Base-by-base conservation (phyloP, 2,329 filamentous ascomycete species). In the Hyphodiscus sp. region DNA sequence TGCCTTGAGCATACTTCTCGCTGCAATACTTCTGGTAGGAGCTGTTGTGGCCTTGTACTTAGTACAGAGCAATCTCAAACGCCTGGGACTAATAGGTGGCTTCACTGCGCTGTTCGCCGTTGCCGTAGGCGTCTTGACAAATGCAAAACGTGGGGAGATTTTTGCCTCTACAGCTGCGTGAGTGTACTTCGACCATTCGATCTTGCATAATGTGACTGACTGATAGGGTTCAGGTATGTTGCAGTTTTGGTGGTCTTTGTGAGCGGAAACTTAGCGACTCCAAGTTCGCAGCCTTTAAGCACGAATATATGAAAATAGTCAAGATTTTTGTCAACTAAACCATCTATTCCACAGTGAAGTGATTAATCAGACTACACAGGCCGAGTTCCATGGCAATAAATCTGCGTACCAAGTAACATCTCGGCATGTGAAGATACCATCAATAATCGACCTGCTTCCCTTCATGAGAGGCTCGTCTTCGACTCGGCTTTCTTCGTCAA, bases 101-200 rank as follows among this genome's bases (percentile, higher is more conserved):
- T 59, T 54, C 29, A 57, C 57, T 1, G 47, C 44, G 3, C 6
- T 52, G 15, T 59, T 59, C 33, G 57, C 55, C 1, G 16, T 49
- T 13, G 20, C 13, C 16, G 49, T 59, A 6, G 23, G 50, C 16
- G 26, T 55, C 7, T 41, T 57, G 18, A 58, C 55, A 26, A 58
- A 55, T 16, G 57, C 55, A 15, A 18, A 43, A 8, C 29, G 57
- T 7, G 50, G 45, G 2, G 52, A 59, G 50, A 11, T 59, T 2
- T 59, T 58, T 54, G 53, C 55, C 13, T 47, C 57, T 1, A 58
- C 55, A 26, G 55, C 55, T 23, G 57, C 52, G 49, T 59, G 50
- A 8, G 29, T 13, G 13, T 33, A 33, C 45, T 33, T 23, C 20
- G 20, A 18, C 46, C 45, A 20, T 18, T 45, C 45, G 43, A 51